Percentiles rank a stretch among this genome's conserved stretches.
phyloP scores from a whole-genome alignment of 2,329 filamentous ascomycete genomes.

The Cadophora sp. region DNA sequence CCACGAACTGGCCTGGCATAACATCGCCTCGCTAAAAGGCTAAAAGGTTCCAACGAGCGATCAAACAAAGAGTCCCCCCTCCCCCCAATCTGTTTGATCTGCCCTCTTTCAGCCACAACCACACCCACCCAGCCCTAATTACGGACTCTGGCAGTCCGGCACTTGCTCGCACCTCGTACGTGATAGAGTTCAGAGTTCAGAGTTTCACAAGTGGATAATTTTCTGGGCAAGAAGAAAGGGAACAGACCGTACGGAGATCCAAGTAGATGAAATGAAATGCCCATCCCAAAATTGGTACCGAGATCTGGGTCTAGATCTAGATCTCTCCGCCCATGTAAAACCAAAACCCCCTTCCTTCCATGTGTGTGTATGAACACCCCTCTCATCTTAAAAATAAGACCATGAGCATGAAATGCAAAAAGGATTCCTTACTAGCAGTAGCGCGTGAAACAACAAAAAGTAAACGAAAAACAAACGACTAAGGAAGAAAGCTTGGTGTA shows the following conservation, averaged over 20 bases:
- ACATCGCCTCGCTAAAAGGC: conserved; percentile 7
- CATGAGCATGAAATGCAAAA: not conserved
- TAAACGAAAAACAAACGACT: not conserved
- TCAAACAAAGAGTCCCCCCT: not conserved
- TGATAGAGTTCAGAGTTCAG: too few species aligned
- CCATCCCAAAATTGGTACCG: too few species aligned
- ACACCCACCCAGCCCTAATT: too few species aligned
- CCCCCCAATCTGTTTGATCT: conserved; percentile 2
- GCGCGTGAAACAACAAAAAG: not conserved
- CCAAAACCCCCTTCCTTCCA: not conserved
- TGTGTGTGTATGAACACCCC: not conserved
- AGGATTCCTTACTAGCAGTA: not conserved
- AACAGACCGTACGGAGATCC: conserved; percentile 1
- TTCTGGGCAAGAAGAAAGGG: too few species aligned
- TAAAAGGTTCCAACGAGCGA: not conserved
- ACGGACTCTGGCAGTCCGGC: too few species aligned
- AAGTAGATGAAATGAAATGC: too few species aligned
- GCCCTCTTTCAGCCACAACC: conserved; percentile 4
- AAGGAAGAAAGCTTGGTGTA: not conserved
- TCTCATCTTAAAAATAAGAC: not conserved
- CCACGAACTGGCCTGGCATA: conserved; percentile 9
- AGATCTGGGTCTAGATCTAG: not conserved
- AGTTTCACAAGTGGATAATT: too few species aligned
- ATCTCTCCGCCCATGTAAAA: not conserved
- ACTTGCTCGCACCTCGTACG: too few species aligned